Percentiles rank a stretch among this genome's conserved stretches.
phyloP scores from a whole-genome alignment of 306 rosid species.

The Crotalaria pallida region DNA sequence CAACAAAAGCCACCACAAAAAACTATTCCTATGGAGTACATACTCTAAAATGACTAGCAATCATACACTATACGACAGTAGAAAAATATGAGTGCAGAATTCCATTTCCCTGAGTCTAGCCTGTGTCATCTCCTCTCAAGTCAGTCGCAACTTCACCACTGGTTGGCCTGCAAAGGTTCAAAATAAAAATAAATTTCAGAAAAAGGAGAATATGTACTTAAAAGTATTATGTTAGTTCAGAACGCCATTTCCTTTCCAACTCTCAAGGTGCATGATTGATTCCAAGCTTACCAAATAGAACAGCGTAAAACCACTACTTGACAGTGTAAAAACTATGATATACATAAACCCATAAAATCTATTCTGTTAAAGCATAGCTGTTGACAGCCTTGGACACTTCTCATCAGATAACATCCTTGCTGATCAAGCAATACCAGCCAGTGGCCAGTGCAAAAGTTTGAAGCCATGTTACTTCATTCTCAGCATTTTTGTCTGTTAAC shows the following conservation, averaged over 20 bases:
- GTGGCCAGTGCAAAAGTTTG: slow-evolving; percentile 2
- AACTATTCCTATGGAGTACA: slow-evolving; percentile 1
- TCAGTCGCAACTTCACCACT: slow-evolving; percentile 42
- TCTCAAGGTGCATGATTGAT: not conserved
- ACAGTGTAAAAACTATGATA: not conserved
- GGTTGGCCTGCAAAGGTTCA: slow-evolving; percentile 41
- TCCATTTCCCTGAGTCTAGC: slow-evolving; percentile 20
- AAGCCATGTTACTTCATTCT: slow-evolving; percentile 1
- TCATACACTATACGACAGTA: not conserved
- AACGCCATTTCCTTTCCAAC: not conserved
- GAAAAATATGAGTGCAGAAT: slow-evolving; percentile 10
- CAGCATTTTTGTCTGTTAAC: not conserved
- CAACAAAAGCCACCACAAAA: not conserved
- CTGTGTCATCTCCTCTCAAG: not conserved
- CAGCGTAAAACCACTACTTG: not conserved
- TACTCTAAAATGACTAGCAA: slow-evolving; percentile 19
- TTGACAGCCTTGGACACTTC: slow-evolving; percentile 1
- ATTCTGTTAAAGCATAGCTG: not conserved
- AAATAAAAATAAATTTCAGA: slow-evolving; percentile 8
- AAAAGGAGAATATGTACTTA: not conserved
- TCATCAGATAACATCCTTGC: not conserved
- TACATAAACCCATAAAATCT: not conserved
- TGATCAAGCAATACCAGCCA: slow-evolving; percentile 3
- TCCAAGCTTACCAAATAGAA: slow-evolving; percentile 1
- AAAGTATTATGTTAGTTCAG: not conserved